A percentile compares a stretch with the other conserved stretches of the same genome.
Conservation (phyloP, 2,329 filamentous ascomycete genomes). For the Colletotrichum abscissum region DNA sequence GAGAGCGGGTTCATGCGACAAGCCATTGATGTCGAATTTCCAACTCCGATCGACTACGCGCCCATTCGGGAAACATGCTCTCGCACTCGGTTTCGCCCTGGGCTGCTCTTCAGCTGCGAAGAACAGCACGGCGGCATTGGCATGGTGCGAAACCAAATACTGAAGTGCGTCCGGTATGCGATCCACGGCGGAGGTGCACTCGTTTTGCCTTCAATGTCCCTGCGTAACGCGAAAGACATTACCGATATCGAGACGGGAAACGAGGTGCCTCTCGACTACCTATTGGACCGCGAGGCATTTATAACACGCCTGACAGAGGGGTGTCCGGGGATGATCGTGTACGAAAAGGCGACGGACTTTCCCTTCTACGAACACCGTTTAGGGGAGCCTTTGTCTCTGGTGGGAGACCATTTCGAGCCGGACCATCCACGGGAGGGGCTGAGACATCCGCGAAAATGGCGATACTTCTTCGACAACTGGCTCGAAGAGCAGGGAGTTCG, state of each 20-base stretch:
- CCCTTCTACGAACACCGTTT: conserved; percentile 39
- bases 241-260: conserved; percentile 44
- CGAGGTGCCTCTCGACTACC: conserved; percentile 43
- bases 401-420: conserved; percentile 46
- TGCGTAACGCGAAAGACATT: conserved; percentile 46
- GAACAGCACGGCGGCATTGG: conserved; percentile 52
- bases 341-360: conserved; percentile 43
- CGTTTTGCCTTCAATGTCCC: conserved; percentile 49
- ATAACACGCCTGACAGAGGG: conserved; percentile 39
- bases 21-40: conserved; percentile 48
- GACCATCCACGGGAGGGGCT: conserved; percentile 41
- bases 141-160: conserved; percentile 53
- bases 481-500: conserved; percentile 38
- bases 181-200: conserved; percentile 50
- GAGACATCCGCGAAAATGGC: conserved; percentile 41
- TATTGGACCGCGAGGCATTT: conserved; percentile 43
- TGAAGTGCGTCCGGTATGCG: conserved; percentile 53
- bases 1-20: conserved; percentile 38
- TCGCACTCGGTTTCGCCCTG: conserved; percentile 45
- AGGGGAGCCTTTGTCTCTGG: conserved; percentile 37
- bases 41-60: conserved; percentile 46
- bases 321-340: conserved; percentile 44
- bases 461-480: conserved; percentile 43
- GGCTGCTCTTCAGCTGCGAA: conserved; percentile 52
- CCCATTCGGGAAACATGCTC: conserved; percentile 48